Evolutionary conservation across 1,284 basidiomycete genomes (phyloP), one percentile per base, ranked within the genome.

Genomic region (Cryptococcus deneoformans): DNA sequence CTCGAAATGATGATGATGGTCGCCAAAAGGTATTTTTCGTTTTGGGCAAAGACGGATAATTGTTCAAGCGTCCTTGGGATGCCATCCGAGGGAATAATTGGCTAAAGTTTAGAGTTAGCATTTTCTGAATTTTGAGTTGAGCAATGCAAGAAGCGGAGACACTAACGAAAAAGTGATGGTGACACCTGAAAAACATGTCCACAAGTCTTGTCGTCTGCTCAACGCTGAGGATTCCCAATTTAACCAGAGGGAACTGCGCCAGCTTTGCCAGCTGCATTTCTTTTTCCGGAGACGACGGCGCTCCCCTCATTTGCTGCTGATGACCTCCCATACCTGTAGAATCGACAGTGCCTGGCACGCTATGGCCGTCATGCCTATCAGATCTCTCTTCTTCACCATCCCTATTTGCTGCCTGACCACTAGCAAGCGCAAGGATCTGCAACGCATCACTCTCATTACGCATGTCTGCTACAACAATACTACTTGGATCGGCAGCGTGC

Each of bases 91-190:
- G 78, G 74, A 0, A 80, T 69, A 64, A 81, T 77, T 3, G 80
- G 80, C 76, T 77, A 24, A 45, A 48, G 10, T 10, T 39, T 38
- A 42, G 12, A 34, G 46, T 50, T 16, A 56, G 52, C 39, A 6
- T 24, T 10, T 12, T 48, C 34, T 40, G 29, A 47, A 49, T 6
- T 29, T 29, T 29, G 29, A 29, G 29, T 29, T 29, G 29, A 4
- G 29, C n/a, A 9, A 2, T 14, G 29, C 29, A 29, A 29, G 29
- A 29, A 29, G 29, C 29, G 29, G 29, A 4, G 5, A 24, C 1
- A 68, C 77, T 69, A 52, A 77, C 77, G 50, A 79, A 79, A 37
- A 80, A 65, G 56, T 77, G 76, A 57, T 81, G 80, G 51, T 79
- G 70, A 45, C 71, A 69, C 4, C 64, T 58, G 62, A 80, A 80